Evolutionary conservation across 2,329 filamentous ascomycete genomes (phyloP), one percentile per base, ranked within the genome.

Genomic region (Dothiorella sarmentorum): DNA sequence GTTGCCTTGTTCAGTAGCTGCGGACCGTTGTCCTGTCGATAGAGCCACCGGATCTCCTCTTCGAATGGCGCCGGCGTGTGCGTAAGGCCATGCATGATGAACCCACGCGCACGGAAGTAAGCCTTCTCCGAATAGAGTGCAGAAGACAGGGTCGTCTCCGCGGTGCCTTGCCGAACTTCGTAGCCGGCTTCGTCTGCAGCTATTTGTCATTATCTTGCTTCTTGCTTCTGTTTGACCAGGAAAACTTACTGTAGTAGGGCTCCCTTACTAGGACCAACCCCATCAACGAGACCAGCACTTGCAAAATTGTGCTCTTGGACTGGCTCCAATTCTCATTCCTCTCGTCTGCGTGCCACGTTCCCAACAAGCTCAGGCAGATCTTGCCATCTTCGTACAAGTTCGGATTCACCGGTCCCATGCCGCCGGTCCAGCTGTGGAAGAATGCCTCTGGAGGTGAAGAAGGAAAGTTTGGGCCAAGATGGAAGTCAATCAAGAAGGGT

Each of bases 381-480:
- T 81, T 84, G 22, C 83, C 83, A 61, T 85, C 80, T 63, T 85
- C 82, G 67, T 85, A 85, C 1, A 86, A 69, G 63, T 86, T 86
- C 0, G 83, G 83, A 62, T 86, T 86, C 22, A 85, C 73, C n/a
- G 75, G 73, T 1, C 80, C 80, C 20, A 76, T 68, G 1, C 77
- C 77, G 57, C 74, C 68, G 0, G 80, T 82, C 82, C 82, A 85
- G 52, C 78, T 82, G 67, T 86, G 82, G 67, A 86, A 86, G 68
- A 76, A 81, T 1, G 78, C 78, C n/a, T 72, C 68, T 0, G 83
- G 83, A 2, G 83, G 80, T 2, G 71, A 66, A n/a, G 69, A 68
- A 1, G 83, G 83, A 61, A 81, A 86, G 0, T 69, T 64, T 0
- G 75, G 65, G 9, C 72, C 70, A 18, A 85, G 76, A 61, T 80